Evolutionary conservation across 768 basidiomycete genomes (phyloP).

Genomic region (Glaciozyma martinii): DNA sequence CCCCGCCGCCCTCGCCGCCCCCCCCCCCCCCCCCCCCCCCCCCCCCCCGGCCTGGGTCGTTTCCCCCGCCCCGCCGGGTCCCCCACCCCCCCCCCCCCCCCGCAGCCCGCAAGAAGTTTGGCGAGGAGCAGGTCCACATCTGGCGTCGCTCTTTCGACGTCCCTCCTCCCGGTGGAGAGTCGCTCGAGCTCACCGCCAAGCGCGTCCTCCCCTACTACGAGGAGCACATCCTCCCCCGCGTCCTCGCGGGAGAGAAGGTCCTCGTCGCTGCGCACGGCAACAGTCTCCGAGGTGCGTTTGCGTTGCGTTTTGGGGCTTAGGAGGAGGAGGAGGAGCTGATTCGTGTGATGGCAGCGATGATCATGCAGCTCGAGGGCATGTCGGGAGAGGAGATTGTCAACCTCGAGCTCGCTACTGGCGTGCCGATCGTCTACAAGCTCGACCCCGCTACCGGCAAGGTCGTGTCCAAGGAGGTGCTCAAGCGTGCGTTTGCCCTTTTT

Average conservation of each 20-base stretch:
- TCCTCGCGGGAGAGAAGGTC: constrained; percentile 33
- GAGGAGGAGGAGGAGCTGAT: not conserved
- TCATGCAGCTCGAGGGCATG: constrained; percentile 34
- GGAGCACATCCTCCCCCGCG: constrained; percentile 31
- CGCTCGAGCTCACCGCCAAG: constrained; percentile 34
- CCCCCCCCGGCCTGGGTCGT: too few species aligned
- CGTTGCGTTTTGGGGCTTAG: not conserved
- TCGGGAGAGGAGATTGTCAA: constrained; percentile 32
- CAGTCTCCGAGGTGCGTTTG: constrained; percentile 23
- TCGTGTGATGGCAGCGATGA: constrained; percentile 12
- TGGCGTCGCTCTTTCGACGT: constrained; percentile 35
- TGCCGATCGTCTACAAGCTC: constrained; percentile 35
- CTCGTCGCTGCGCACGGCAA: constrained; percentile 36
- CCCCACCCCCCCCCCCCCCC: too few species aligned
- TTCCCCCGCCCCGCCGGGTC: too few species aligned
- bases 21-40: not conserved
- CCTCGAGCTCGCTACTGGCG: constrained; percentile 32
- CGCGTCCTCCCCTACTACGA: constrained; percentile 36
- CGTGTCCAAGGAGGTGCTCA: constrained; percentile 29
- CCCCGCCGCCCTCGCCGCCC: not conserved
- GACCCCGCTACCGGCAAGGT: constrained; percentile 23
- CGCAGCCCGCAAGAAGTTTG: constrained; percentile 31
- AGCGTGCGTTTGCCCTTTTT: not conserved
- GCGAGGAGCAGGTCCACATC: constrained; percentile 36
- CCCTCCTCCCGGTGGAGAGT: constrained; percentile 35